Conservation (phyloP, 2,329 filamentous ascomycete genomes). For the Cladophialophora psammophila region DNA sequence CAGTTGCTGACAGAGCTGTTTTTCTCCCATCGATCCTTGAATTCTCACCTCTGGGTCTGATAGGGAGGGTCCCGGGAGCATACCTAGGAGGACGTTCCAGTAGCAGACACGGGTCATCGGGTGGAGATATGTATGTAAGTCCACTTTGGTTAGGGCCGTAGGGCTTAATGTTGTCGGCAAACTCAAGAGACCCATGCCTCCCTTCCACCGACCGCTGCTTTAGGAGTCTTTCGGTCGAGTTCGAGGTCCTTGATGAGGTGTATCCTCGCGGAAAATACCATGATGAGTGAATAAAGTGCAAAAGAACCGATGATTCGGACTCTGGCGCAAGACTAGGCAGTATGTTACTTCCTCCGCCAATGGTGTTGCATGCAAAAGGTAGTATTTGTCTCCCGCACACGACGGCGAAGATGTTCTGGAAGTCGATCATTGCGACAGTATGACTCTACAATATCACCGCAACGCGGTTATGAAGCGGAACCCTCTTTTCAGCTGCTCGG, state of each 20-base stretch:
- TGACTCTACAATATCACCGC: constrained; percentile 21
- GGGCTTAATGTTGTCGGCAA: constrained; percentile 9
- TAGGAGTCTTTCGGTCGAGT: background rate
- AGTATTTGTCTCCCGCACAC: constrained; percentile 6
- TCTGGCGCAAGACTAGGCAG: background rate
- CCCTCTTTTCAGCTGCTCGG: constrained; percentile 24
- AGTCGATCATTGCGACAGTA: constrained; percentile 13
- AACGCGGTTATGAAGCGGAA: constrained; percentile 9
- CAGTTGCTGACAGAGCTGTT: constrained; percentile 14
- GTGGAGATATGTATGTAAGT: constrained; percentile 11
- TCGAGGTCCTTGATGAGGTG: constrained; percentile 8
- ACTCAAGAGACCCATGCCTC: constrained; percentile 8
- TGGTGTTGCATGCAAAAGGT: constrained; percentile 6
- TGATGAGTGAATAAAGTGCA: background rate
- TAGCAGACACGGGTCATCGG: constrained; percentile 12
- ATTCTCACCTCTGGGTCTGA: background rate
- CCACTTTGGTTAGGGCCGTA: constrained; percentile 19
- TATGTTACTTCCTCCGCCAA: background rate
- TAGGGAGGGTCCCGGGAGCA: constrained; percentile 2
- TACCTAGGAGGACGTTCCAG: background rate
- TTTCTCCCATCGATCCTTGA: background rate
- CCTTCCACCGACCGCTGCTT: constrained; percentile 15
- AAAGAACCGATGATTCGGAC: background rate
- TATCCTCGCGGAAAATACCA: constrained; percentile 2
- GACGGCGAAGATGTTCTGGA: constrained; percentile 7